phyloP scores from a whole-genome alignment of 2,329 filamentous ascomycete species.

The Aspergillus ochraceus region DNA sequence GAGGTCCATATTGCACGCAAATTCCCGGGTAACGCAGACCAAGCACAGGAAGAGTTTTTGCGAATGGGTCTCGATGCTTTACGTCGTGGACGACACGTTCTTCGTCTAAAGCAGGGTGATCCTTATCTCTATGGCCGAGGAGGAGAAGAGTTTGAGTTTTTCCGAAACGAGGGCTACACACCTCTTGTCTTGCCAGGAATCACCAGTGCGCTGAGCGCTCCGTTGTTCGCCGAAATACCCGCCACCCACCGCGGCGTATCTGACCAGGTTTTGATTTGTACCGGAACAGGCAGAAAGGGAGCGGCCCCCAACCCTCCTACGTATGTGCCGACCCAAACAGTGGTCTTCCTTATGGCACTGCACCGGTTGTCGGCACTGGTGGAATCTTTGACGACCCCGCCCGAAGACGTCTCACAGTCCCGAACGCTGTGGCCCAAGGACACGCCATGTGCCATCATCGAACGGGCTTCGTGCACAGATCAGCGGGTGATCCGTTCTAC shows the following conservation, averaged over 20 bases:
- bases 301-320: slow-evolving; percentile 77
- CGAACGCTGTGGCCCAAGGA: slow-evolving; percentile 62
- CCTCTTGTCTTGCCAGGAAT: slow-evolving; percentile 82
- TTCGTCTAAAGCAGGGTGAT: slow-evolving; percentile 93
- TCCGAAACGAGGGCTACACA: slow-evolving; percentile 68
- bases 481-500: slow-evolving; percentile 91
- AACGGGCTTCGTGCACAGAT: slow-evolving; percentile 90
- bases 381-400: slow-evolving; percentile 59
- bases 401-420: slow-evolving; percentile 26
- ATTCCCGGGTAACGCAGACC: slow-evolving; percentile 95
- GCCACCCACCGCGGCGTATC: slow-evolving; percentile 85
- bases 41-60: slow-evolving; percentile 86
- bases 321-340: slow-evolving; percentile 73
- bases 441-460: slow-evolving; percentile 91
- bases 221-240: slow-evolving; percentile 84
- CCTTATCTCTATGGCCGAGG: slow-evolving; percentile 95
- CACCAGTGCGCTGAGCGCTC: slow-evolving; percentile 82
- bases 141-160: slow-evolving; percentile 87
- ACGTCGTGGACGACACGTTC: slow-evolving; percentile 71
- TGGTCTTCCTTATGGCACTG: slow-evolving; percentile 93
- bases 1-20: slow-evolving; percentile 91
- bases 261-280: slow-evolving; percentile 94
- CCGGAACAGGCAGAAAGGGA: slow-evolving; percentile 90
- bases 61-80: slow-evolving; percentile 71
- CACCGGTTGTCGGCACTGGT: slow-evolving; percentile 79